Evolutionary conservation across 2,329 filamentous ascomycete genomes (phyloP).

Genomic region (Aquanectria penicillioides): DNA sequence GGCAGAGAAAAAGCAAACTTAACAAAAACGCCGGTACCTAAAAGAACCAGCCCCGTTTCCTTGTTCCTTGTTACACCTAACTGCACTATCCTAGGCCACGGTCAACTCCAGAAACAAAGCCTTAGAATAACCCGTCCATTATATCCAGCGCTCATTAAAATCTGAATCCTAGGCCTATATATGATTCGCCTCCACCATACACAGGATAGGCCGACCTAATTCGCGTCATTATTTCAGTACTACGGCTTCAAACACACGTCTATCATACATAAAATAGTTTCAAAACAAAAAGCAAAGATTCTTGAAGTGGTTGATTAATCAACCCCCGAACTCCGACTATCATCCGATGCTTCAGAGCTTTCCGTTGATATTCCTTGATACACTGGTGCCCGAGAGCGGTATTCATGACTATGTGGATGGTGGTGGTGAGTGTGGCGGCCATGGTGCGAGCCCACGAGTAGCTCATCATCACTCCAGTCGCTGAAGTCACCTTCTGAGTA

Average conservation of each 20-base stretch:
- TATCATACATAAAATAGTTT: constrained; percentile 1
- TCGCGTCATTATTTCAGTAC: too few relatives aligned
- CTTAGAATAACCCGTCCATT: constrained; percentile 18
- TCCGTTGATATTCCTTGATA: constrained; percentile 20
- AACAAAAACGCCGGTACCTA: not conserved
- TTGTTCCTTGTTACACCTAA: not conserved
- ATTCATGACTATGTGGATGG: constrained; percentile 7
- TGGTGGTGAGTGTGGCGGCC: constrained; percentile 21
- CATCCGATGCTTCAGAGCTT: constrained; percentile 33
- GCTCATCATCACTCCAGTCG: constrained; percentile 66
- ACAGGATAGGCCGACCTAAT: too few relatives aligned
- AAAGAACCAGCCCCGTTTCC: not conserved
- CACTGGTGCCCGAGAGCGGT: not conserved
- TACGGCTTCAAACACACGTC: too few relatives aligned
- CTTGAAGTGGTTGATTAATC: constrained; percentile 23
- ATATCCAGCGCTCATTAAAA: constrained; percentile 28
- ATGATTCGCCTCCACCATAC: not conserved
- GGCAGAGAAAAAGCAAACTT: too few relatives aligned
- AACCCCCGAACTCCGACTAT: constrained; percentile 40
- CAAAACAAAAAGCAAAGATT: too few relatives aligned
- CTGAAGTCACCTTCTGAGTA: constrained; percentile 67
- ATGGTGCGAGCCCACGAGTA: constrained; percentile 26
- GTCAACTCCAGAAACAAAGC: not conserved
- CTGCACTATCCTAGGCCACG: not conserved
- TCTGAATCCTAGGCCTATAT: constrained; percentile 23